Evolutionary conservation across 345 rosid genomes (phyloP), one percentile per base, ranked within the genome.

Genomic region (Pistacia atlantica): DNA sequence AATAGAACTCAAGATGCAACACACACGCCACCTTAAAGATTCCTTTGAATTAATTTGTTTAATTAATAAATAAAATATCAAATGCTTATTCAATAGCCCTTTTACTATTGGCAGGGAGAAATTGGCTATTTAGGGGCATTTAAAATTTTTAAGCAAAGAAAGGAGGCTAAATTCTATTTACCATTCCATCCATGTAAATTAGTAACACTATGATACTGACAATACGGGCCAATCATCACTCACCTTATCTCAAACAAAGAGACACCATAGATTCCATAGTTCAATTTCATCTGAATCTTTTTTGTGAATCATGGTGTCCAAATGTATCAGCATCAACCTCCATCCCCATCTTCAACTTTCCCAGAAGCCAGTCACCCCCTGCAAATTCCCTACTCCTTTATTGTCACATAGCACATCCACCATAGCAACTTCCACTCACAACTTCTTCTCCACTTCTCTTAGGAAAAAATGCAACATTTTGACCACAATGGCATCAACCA

Each of bases 281-380:
- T 78, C 82, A 74, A 79, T 73, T 67, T 69, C 80, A 33, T 46
- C 69, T 46, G 74, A 74, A 71, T 82, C 79, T 81, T 80, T 80
- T 45, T 49, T 76, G 31, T 17, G 45, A 55, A 57, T 61, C 42
- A 92, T 94, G 98, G 84, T 80, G 70, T 85, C 97, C 75, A 86
- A 57, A 75, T 79, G 91, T 81, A 45, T 90, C 48, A 61, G 77
- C 86, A 54, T 84, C 79, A 85, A 82, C 75, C 89, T 79, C 88
- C 88, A 88, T 68, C 84, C 72, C 85, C 56, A 79, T 55, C 85
- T 71, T 52, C 51, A 71, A 35, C 82, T 49, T 66, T 79, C 76
- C 71, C 75, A 31, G 31, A 75, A 18, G 37, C 78, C 81, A 60
- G 83, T 54, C 57, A 54, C 20, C 61, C 31, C 61, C 55, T n/a